Evolutionary conservation across 202 grass and related monocot species (phyloP).

Genomic region (Elaeis oleifera): DNA sequence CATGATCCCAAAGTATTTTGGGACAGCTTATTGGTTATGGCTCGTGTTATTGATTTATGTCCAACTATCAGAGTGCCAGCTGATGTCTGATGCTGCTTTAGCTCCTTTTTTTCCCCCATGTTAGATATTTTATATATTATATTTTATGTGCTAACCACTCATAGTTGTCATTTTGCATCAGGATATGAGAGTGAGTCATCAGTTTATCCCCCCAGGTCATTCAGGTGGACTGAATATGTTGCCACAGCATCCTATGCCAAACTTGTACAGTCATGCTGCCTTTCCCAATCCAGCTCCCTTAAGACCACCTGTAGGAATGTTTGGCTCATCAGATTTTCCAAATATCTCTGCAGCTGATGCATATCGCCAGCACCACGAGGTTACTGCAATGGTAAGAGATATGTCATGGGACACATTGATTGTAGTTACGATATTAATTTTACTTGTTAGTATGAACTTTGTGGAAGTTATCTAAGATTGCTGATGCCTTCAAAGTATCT

Average conservation of each 20-base stretch:
- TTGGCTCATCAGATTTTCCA: conserved; percentile 39
- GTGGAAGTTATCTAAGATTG: too few species aligned
- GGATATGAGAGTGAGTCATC: conserved; percentile 43
- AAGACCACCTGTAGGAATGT: conserved; percentile 33
- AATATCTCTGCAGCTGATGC: conserved; percentile 62
- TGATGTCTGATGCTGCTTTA: background rate
- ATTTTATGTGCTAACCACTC: conserved; percentile 12
- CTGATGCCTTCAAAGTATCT: too few species aligned
- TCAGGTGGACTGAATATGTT: conserved; percentile 55
- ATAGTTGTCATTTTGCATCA: conserved; percentile 34
- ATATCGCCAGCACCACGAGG: conserved; percentile 86
- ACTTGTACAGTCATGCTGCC: conserved; percentile 39
- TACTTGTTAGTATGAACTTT: too few species aligned
- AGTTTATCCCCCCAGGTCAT: conserved; percentile 39
- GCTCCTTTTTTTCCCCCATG: conserved; percentile 10
- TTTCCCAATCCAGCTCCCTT: conserved; percentile 45
- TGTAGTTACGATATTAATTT: too few species aligned
- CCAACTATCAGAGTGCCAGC: too few species aligned
- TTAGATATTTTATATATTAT: background rate
- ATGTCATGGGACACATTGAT: background rate
- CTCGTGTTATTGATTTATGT: too few species aligned
- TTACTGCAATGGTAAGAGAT: conserved; percentile 72
- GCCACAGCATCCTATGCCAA: conserved; percentile 36
- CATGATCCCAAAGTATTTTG: too few species aligned
- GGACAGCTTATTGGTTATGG: too few species aligned